phyloP scores from a whole-genome alignment of 352 stramenopile genomes.

The Globisporangium mamillatum region DNA sequence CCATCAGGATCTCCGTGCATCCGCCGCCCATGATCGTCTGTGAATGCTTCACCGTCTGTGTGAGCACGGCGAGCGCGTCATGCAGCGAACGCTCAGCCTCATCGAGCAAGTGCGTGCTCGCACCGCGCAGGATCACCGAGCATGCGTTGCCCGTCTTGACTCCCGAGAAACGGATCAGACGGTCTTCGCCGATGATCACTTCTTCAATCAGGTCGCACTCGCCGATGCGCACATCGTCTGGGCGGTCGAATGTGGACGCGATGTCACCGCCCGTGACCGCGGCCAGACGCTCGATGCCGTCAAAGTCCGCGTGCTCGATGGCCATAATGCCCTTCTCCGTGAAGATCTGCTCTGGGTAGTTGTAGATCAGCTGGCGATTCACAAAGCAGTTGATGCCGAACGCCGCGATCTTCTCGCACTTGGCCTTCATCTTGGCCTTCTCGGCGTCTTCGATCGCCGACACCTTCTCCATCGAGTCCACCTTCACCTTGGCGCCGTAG shows the following conservation, averaged over 20 bases:
- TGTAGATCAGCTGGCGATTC: constrained; percentile 99
- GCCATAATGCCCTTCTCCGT: constrained; percentile 97
- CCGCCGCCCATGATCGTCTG: constrained; percentile 96
- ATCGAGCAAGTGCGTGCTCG: constrained; percentile 95
- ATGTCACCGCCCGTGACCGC: constrained; percentile 96
- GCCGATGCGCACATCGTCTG: constrained; percentile 94
- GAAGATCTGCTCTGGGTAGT: constrained; percentile 99
- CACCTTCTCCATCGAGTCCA: constrained; percentile 99
- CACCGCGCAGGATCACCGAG: constrained; percentile 94
- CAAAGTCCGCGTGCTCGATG: constrained; percentile 99
- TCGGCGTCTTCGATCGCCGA: constrained; percentile 98
- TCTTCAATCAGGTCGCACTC: constrained; percentile 98
- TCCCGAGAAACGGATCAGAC: constrained; percentile 95
- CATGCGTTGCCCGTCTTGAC: constrained; percentile 95
- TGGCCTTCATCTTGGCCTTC: constrained; percentile 98
- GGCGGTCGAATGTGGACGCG: constrained; percentile 97
- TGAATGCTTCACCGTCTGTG: constrained; percentile 96
- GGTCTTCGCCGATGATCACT: constrained; percentile 99
- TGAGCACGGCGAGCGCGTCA: constrained; percentile 97
- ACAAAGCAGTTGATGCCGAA: constrained; percentile 99
- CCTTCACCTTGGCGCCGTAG: constrained; percentile 96
- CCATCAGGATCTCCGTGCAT: constrained; percentile 97
- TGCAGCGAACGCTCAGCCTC: constrained; percentile 99
- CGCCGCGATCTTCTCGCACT: constrained; percentile 97
- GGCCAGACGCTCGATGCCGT: constrained; percentile 97